These are phyloP conservation scores for Moesziomyces globuligerus DNA, from an alignment of 1,284 basidiomycete species.

Conservation along the genomic window DNA sequence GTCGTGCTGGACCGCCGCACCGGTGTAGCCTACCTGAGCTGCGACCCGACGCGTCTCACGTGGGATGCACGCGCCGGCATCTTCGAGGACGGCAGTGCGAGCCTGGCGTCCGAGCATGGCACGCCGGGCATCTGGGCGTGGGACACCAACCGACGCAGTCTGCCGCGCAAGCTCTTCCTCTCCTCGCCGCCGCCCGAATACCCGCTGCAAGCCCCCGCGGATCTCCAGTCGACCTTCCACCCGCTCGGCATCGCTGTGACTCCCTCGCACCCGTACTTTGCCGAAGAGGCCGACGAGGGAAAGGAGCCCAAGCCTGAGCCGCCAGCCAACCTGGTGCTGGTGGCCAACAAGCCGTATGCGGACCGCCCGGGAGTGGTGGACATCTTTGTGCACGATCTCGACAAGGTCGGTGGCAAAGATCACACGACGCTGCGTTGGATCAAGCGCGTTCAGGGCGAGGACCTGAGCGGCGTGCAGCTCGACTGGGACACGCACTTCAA, in stretches of 20 bases:
- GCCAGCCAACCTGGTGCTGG: slow-evolving; percentile 41
- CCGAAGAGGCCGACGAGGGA: slow-evolving; percentile 23
- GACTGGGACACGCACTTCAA: slow-evolving; percentile 18
- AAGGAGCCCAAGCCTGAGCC: slow-evolving; percentile 23
- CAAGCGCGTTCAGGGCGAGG: slow-evolving; percentile 36
- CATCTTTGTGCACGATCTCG: slow-evolving; percentile 52
- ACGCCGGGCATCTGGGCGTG: slow-evolving; percentile 50
- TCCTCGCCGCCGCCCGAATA: slow-evolving; percentile 40
- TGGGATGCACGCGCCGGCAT: slow-evolving; percentile 48
- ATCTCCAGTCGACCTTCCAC: slow-evolving; percentile 41
- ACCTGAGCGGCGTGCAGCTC: slow-evolving; percentile 6
- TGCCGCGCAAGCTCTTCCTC: slow-evolving; percentile 40
- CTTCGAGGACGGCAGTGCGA: slow-evolving; percentile 31
- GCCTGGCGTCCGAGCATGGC: slow-evolving; percentile 18
- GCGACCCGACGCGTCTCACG: slow-evolving; percentile 49
- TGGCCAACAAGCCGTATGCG: slow-evolving; percentile 50
- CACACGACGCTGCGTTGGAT: slow-evolving; percentile 43
- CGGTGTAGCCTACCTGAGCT: slow-evolving; percentile 50
- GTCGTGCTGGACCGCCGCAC: slow-evolving; percentile 44
- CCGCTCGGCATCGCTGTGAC: slow-evolving; percentile 49
- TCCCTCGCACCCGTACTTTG: slow-evolving; percentile 35
- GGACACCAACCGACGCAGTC: slow-evolving; percentile 30
- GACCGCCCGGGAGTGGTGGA: slow-evolving; percentile 46
- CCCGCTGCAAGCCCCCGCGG: slow-evolving; percentile 22
- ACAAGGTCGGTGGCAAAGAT: slow-evolving; percentile 34